These are phyloP conservation scores for Penicillium sp. DNA, from an alignment of 2,329 filamentous ascomycete species.

Conservation along the genomic window DNA sequence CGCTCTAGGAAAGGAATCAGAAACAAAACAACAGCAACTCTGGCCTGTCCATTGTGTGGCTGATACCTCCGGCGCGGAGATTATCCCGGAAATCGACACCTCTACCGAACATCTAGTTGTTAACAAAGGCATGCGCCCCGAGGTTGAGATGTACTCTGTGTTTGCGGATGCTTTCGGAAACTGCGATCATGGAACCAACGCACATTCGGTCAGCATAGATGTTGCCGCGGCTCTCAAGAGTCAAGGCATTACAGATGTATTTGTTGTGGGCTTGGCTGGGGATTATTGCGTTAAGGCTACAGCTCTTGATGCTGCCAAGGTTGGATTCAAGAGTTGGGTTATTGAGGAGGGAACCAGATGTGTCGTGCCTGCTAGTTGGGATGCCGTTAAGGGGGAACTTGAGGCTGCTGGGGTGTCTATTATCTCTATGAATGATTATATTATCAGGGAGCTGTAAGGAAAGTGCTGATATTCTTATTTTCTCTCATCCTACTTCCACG, in stretches of 20 bases:
- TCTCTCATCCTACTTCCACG: neutral
- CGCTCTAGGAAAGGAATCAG: slow-evolving; percentile 52
- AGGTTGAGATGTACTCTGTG: slow-evolving; percentile 90
- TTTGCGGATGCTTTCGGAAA: slow-evolving; percentile 77
- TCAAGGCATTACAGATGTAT: slow-evolving; percentile 71
- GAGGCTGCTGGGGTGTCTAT: slow-evolving; percentile 61
- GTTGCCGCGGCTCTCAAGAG: slow-evolving; percentile 60
- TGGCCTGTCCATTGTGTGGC: slow-evolving; percentile 94
- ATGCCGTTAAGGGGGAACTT: slow-evolving; percentile 55
- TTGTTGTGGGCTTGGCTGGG: slow-evolving; percentile 78
- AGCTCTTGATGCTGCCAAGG: slow-evolving; percentile 71
- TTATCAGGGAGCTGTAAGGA: slow-evolving; percentile 53
- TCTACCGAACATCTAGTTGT: slow-evolving; percentile 64
- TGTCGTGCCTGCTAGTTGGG: slow-evolving; percentile 65
- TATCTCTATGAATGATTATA: slow-evolving; percentile 57
- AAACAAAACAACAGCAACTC: slow-evolving; percentile 66
- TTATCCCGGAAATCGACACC: slow-evolving; percentile 70
- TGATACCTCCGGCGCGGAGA: slow-evolving; percentile 66
- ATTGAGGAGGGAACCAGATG: slow-evolving; percentile 75
- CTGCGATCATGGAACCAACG: slow-evolving; percentile 34
- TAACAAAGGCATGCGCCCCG: slow-evolving; percentile 72
- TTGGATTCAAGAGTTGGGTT: slow-evolving; percentile 75
- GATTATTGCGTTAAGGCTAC: slow-evolving; percentile 88
- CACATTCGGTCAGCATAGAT: slow-evolving; percentile 52
- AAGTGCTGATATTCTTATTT: neutral